These are phyloP conservation scores for Henningerozyma blattae DNA, from an alignment of 805 yeast species.

Conservation along the genomic window DNA sequence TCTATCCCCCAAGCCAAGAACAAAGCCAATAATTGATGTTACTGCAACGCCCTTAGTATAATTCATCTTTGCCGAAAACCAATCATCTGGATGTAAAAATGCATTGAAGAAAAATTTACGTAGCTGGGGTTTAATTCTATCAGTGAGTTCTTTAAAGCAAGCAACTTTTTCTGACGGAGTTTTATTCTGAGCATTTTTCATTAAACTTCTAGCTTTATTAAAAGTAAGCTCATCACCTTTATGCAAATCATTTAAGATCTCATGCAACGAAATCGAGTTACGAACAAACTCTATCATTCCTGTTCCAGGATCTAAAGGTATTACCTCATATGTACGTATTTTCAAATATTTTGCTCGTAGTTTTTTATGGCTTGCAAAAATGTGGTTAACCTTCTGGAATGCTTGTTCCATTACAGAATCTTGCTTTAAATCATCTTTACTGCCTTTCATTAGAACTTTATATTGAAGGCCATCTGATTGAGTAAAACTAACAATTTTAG, in stretches of 20 bases:
- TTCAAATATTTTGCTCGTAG: slow-evolving; percentile 45
- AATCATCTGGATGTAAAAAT: slow-evolving; percentile 53
- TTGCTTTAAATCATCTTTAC: slow-evolving; percentile 86
- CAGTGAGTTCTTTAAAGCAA: slow-evolving; percentile 35
- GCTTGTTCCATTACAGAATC: slow-evolving; percentile 98
- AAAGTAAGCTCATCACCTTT: slow-evolving; percentile 34
- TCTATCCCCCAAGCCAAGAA: slow-evolving; percentile 89
- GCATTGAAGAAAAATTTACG: slow-evolving; percentile 57
- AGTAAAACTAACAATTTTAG: slow-evolving; percentile 55
- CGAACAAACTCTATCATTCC: slow-evolving; percentile 89
- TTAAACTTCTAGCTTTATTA: slow-evolving; percentile 48
- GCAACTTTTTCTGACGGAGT: slow-evolving; percentile 32
- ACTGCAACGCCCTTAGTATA: slow-evolving; percentile 77
- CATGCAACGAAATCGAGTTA: slow-evolving; percentile 59
- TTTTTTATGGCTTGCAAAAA: slow-evolving; percentile 43
- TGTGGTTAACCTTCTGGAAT: slow-evolving; percentile 68
- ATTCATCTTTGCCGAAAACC: slow-evolving; percentile 55
- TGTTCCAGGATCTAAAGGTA: slow-evolving; percentile 77
- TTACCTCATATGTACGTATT: slow-evolving; percentile 76
- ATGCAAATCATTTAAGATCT: slow-evolving; percentile 58
- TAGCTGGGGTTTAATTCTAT: slow-evolving; percentile 52
- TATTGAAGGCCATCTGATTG: slow-evolving; percentile 48
- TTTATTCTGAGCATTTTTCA: slow-evolving; percentile 45
- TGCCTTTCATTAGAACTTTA: slow-evolving; percentile 63
- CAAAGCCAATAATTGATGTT: slow-evolving; percentile 74